phyloP scores from a whole-genome alignment of 352 stramenopile species.

The Thraustotheca clavata region DNA sequence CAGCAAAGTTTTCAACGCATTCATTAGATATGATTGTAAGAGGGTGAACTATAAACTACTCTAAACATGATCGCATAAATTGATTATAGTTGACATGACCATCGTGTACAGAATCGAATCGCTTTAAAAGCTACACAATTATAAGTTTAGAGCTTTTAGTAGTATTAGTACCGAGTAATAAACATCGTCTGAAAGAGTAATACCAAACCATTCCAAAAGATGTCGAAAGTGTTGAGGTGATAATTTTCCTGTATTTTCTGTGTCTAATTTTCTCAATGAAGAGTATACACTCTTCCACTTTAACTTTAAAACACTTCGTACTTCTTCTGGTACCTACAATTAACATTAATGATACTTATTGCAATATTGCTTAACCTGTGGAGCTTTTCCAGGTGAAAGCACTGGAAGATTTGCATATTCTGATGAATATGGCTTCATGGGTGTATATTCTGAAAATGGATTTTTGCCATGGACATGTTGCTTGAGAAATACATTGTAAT shows the following conservation, averaged over 20 bases:
- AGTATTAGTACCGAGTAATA: conserved; percentile 21
- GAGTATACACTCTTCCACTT: conserved; percentile 72
- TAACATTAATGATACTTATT: neutral
- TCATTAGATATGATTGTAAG: too few relatives aligned
- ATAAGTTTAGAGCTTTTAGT: neutral
- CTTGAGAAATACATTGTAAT: conserved; percentile 55
- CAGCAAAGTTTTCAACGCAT: neutral
- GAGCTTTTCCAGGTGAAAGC: neutral
- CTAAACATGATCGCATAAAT: conserved; percentile 59
- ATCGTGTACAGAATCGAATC: conserved; percentile 49
- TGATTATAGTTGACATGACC: conserved; percentile 62
- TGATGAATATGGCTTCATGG: neutral
- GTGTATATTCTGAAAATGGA: conserved; percentile 9
- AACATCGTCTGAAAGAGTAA: conserved; percentile 39
- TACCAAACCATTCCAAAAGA: conserved; percentile 61
- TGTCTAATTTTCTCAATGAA: conserved; percentile 57
- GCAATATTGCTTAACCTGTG: neutral
- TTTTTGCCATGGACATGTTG: conserved; percentile 40
- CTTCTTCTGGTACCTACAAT: conserved; percentile 31
- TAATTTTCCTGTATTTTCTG: conserved; percentile 37
- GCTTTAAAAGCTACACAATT: conserved; percentile 40
- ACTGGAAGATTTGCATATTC: conserved; percentile 1
- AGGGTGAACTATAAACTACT: conserved; percentile 22
- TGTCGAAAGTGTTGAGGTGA: conserved; percentile 58
- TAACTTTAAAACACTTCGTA: conserved; percentile 42